Percentiles rank a stretch among this genome's conserved stretches.
These are phyloP conservation scores for Jaltomata sinuosa DNA, from an alignment of 257 asterid genomes.

Conservation along the genomic window DNA sequence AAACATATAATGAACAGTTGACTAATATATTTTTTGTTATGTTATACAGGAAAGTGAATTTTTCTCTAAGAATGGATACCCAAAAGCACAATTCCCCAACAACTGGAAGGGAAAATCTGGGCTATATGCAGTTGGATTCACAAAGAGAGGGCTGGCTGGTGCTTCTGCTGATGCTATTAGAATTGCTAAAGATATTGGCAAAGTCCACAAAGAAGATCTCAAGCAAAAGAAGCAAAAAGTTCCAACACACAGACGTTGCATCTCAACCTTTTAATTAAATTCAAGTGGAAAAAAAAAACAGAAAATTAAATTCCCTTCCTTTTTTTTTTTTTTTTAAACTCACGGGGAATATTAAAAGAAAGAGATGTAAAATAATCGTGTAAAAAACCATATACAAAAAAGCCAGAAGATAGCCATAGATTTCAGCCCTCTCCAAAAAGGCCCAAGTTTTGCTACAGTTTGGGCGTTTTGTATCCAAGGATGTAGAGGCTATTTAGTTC, in stretches of 20 bases:
- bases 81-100: constrained; percentile 47
- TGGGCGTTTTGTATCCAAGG: constrained; percentile 8
- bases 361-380: not conserved
- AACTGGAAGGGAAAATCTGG: constrained; percentile 69
- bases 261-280: constrained; percentile 42
- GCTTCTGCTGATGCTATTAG: constrained; percentile 52
- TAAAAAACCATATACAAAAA: not conserved
- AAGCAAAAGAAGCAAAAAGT: constrained; percentile 41
- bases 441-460: constrained; percentile 4
- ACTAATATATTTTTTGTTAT: not conserved
- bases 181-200: constrained; percentile 46
- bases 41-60: constrained; percentile 35
- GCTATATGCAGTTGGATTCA: constrained; percentile 54
- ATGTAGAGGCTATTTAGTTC: constrained; percentile 2
- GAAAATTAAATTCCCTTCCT: not conserved
- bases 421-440: constrained; percentile 5
- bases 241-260: constrained; percentile 44
- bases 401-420: not conserved
- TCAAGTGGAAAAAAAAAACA: not conserved
- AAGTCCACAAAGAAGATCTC: constrained; percentile 41
- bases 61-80: constrained; percentile 44
- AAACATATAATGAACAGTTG: not conserved
- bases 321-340: not conserved
- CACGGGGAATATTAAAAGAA: not conserved
- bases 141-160: constrained; percentile 65